Base-by-base conservation (phyloP, 2,329 filamentous ascomycete species). In the Dendrostoma leiphaemia region DNA sequence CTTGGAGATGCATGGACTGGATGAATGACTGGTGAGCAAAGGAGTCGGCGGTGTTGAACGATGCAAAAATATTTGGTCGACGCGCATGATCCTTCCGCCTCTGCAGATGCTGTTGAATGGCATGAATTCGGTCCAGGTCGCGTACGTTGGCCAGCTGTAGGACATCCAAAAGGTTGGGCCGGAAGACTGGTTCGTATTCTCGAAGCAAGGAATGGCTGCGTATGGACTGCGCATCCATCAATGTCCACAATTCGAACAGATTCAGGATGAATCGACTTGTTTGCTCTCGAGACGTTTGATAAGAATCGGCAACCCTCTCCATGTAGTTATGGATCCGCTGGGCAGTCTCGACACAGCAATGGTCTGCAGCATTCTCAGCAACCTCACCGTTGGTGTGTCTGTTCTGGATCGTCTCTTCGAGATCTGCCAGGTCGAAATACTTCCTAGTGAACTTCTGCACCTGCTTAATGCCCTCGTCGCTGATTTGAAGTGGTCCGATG, bases 161-260 rank as follows among this genome's bases (percentile, higher is more conserved):
- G 3, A 74, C 69, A 60, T 86, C 75, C 1, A 88, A 65, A 0
- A 79, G 60, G 10, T 75, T 68, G 0, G 76, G 65, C 0, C 65
- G 58, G 38, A 88, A 78, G 0, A 71, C 69, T 0, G 82, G 79
- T n/a, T 77, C 69, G 46, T 77, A 83, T 0, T 79, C 66, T 0
- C 49, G 24, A 0, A 88, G 65, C 0, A 85, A 63, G 1, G 76
- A 74, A 41, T 72, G 81, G 1, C 57, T 56, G 1, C 44, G 19
- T 0, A 71, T 62, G 1, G 77, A 77, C n/a, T 62, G 65, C 12
- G 67, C 61, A 55, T 88, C 84, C 66, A 86, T 74, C 2, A 64
- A 60, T 2, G 78, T 63, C 84, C 83, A 88, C 0, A 85, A 59
- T 46, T 81, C 76, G 61, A 86, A 74, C 0, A 82, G 37, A 4